These are phyloP conservation scores for Flueggea neowawraea DNA, from an alignment of 441 rosid genomes.

Conservation along the genomic window DNA sequence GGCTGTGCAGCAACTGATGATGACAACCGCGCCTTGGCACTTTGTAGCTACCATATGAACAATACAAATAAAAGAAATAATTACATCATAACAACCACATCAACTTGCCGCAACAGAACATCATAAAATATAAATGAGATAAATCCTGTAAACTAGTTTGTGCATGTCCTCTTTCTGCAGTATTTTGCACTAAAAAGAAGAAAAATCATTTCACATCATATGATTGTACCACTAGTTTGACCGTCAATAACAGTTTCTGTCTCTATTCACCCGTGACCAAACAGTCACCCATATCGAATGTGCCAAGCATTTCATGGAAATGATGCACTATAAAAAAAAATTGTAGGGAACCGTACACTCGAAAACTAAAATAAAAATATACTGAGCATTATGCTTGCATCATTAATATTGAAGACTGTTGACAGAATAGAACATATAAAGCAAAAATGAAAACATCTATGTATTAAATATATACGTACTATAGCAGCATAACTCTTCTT, in stretches of 20 bases:
- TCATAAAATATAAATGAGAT: neutral
- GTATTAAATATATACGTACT: conserved; percentile 32
- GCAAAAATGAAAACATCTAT: conserved; percentile 5
- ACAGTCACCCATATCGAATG: too few species aligned
- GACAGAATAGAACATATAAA: neutral
- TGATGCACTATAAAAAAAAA: too few species aligned
- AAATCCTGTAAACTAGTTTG: too few species aligned
- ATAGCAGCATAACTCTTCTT: conserved; percentile 74
- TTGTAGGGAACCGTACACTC: too few species aligned
- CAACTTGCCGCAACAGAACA: conserved; percentile 5
- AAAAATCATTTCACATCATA: too few species aligned
- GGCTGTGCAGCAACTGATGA: conserved; percentile 26
- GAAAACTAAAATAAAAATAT: neutral
- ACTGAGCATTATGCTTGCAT: neutral
- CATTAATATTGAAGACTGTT: neutral
- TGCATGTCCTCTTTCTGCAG: too few species aligned
- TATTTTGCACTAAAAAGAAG: too few species aligned
- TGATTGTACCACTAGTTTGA: too few species aligned
- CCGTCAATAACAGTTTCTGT: too few species aligned
- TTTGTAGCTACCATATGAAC: conserved; percentile 37
- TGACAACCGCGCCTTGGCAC: conserved; percentile 42
- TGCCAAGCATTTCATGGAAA: too few species aligned
- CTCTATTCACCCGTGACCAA: too few species aligned
- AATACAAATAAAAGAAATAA: conserved; percentile 12
- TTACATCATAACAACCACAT: conserved; percentile 6